These are phyloP conservation scores for Mycena indigotica DNA, from an alignment of 768 basidiomycete genomes.

Conservation along the genomic window DNA sequence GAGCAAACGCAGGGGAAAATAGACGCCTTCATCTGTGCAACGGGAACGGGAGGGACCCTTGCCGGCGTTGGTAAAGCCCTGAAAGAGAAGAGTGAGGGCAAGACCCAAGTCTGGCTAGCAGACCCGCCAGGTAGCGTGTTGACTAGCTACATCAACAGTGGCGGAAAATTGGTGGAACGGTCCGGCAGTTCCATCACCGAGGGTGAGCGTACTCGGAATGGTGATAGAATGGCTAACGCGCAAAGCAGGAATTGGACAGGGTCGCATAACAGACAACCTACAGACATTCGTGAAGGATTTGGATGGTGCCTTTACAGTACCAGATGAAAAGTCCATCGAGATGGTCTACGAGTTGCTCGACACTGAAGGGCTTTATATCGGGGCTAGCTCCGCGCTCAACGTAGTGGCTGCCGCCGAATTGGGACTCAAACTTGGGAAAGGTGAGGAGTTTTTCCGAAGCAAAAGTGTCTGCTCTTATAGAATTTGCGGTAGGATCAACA, in stretches of 20 bases:
- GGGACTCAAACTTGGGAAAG: constrained; percentile 82
- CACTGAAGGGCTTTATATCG: constrained; percentile 91
- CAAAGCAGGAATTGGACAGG: constrained; percentile 90
- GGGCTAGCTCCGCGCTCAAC: constrained; percentile 92
- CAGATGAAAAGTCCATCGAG: constrained; percentile 85
- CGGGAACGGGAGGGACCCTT: constrained; percentile 95
- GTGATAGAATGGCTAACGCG: neutral
- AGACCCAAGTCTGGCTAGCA: constrained; percentile 89
- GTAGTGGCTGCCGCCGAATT: constrained; percentile 92
- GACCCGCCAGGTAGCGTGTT: constrained; percentile 97
- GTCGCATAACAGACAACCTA: constrained; percentile 91
- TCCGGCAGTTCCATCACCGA: constrained; percentile 90
- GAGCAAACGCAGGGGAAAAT: constrained; percentile 77
- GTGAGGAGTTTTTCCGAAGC: constrained; percentile 36
- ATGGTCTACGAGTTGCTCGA: constrained; percentile 95
- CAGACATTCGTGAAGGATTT: constrained; percentile 77
- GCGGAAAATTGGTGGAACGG: constrained; percentile 75
- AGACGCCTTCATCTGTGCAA: constrained; percentile 92
- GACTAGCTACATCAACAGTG: constrained; percentile 78
- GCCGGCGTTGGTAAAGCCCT: constrained; percentile 86
- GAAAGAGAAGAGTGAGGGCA: constrained; percentile 78
- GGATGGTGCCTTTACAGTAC: constrained; percentile 81
- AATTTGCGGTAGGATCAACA: constrained; percentile 60
- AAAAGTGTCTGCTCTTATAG: neutral
- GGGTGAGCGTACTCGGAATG: constrained; percentile 48